phyloP scores from a whole-genome alignment of 768 basidiomycete species.

The Mycena crocata region DNA sequence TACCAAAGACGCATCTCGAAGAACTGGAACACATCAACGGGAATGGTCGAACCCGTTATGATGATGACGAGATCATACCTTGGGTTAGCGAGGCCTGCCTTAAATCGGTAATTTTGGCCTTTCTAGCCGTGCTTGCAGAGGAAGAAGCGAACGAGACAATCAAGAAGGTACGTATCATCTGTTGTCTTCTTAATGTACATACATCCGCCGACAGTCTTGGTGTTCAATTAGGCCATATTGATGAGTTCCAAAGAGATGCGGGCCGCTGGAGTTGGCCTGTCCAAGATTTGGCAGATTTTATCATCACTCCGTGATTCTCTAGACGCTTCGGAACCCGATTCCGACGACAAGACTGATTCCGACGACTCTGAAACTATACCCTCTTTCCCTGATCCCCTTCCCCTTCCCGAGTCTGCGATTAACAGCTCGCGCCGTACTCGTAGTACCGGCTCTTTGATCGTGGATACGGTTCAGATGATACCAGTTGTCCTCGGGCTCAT shows the following conservation, averaged over 20 bases:
- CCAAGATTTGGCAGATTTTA: constrained; percentile 72
- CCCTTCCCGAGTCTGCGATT: constrained; percentile 57
- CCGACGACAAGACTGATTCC: constrained; percentile 27
- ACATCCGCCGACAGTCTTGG: background rate
- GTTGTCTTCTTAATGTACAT: background rate
- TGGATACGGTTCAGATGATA: constrained; percentile 71
- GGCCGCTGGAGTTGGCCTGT: constrained; percentile 64
- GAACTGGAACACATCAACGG: constrained; percentile 71
- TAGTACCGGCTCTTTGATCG: constrained; percentile 45
- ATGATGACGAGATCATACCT: constrained; percentile 54
- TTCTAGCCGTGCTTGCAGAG: constrained; percentile 66
- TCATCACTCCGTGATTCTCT: constrained; percentile 55
- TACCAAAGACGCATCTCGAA: constrained; percentile 62
- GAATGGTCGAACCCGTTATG: constrained; percentile 44
- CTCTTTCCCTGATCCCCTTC: constrained; percentile 69
- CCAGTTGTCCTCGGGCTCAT: constrained; percentile 74
- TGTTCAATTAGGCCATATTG: constrained; percentile 51
- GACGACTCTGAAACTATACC: constrained; percentile 27
- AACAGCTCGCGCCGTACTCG: constrained; percentile 63
- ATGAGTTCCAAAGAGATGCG: constrained; percentile 65
- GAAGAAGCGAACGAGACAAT: constrained; percentile 52
- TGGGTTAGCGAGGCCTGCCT: constrained; percentile 79
- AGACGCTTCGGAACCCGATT: constrained; percentile 32
- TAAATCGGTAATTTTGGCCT: constrained; percentile 70
- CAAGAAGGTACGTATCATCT: constrained; percentile 45